phyloP scores from a whole-genome alignment of 805 yeast species.

The Candida arabinofermentans region DNA sequence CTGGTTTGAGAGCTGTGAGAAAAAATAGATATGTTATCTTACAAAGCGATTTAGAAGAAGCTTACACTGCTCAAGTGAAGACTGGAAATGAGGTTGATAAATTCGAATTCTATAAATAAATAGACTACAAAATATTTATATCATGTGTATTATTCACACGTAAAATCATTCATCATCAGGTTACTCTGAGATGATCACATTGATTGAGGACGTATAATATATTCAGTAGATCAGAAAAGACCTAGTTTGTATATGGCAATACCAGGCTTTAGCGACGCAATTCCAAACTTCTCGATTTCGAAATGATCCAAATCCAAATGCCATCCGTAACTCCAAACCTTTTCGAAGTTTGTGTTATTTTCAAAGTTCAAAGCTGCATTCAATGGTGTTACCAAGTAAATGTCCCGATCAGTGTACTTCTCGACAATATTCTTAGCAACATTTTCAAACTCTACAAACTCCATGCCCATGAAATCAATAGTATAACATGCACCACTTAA shows the following conservation, averaged over 20 bases:
- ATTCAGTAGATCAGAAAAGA: neutral
- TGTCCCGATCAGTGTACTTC: neutral
- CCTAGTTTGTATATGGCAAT: slow-evolving; percentile 45
- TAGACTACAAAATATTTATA: slow-evolving; percentile 26
- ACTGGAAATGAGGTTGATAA: slow-evolving; percentile 93
- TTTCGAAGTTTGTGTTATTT: slow-evolving; percentile 8
- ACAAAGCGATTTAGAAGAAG: slow-evolving; percentile 96
- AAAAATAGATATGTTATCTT: slow-evolving; percentile 95
- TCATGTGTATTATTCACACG: too few relatives aligned
- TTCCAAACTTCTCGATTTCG: slow-evolving; percentile 41
- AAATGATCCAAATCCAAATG: slow-evolving; percentile 78
- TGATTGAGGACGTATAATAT: too few relatives aligned
- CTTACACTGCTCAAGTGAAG: slow-evolving; percentile 95
- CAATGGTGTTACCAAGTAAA: slow-evolving; percentile 27
- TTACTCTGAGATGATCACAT: too few relatives aligned
- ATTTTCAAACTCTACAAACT: slow-evolving; percentile 22
- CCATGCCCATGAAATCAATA: slow-evolving; percentile 46
- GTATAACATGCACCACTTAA: slow-evolving; percentile 12
- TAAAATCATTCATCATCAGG: too few relatives aligned
- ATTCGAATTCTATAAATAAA: slow-evolving; percentile 96
- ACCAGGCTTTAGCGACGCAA: slow-evolving; percentile 55
- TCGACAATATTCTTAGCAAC: slow-evolving; percentile 4
- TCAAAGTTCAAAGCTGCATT: slow-evolving; percentile 24
- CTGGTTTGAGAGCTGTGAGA: slow-evolving; percentile 97
- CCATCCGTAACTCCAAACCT: slow-evolving; percentile 34